Conservation (phyloP, 345 rosid genomes). For the Cardamine resedifolia region DNA sequence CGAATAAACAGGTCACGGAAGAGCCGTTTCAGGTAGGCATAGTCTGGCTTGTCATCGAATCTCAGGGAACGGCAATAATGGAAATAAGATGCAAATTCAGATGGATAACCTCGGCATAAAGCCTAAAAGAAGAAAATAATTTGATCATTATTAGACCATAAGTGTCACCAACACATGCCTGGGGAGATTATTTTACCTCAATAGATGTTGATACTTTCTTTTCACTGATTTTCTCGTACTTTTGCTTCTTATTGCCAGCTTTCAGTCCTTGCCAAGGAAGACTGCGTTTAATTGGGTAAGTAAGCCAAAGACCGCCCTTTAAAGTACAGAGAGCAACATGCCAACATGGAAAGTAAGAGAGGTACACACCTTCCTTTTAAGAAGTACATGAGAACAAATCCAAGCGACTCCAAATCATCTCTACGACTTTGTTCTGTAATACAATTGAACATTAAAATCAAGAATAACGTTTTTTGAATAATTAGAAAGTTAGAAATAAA, state of each 20-base stretch:
- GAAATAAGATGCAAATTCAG: constrained; percentile 90
- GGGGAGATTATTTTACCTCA: constrained; percentile 53
- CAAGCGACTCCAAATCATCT: constrained; percentile 96
- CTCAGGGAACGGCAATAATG: constrained; percentile 87
- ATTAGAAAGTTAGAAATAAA: constrained; percentile 7
- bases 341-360: constrained; percentile 3
- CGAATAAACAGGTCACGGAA: constrained; percentile 91
- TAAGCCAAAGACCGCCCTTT: constrained; percentile 8
- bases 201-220: constrained; percentile 84
- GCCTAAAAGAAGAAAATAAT: constrained; percentile 42
- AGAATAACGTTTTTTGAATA: constrained; percentile 13
- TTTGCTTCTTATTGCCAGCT: constrained; percentile 92
- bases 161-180: constrained; percentile 9
- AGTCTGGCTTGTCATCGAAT: constrained; percentile 90
- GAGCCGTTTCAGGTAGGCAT: constrained; percentile 82
- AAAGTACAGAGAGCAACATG: background rate
- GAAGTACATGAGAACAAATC: constrained; percentile 90
- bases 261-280: constrained; percentile 97
- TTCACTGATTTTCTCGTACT: constrained; percentile 90
- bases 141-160: constrained; percentile 3
- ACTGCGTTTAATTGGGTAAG: constrained; percentile 42
- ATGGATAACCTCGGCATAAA: constrained; percentile 82
- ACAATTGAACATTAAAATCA: constrained; percentile 4
- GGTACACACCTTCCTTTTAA: constrained; percentile 74
- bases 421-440: constrained; percentile 89